These are phyloP conservation scores for Simplicillium sp. DNA, from an alignment of 2,329 filamentous ascomycete genomes.

Conservation along the genomic window DNA sequence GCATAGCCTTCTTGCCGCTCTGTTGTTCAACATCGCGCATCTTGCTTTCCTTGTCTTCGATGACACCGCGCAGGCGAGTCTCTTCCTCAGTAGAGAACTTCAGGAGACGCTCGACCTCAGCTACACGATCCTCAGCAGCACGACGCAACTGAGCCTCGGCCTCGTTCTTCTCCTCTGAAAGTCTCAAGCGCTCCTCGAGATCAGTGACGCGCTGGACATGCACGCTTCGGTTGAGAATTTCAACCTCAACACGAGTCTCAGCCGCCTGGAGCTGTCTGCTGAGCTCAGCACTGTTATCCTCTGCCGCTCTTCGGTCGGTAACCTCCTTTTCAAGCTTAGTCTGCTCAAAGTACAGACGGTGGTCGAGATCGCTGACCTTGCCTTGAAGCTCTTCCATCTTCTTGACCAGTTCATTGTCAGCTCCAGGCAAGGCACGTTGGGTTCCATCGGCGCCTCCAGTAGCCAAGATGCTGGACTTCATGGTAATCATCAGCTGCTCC, in stretches of 20 bases:
- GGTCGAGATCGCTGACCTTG: constrained; percentile 51
- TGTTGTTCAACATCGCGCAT: constrained; percentile 50
- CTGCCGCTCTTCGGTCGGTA: constrained; percentile 36
- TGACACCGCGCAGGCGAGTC: constrained; percentile 52
- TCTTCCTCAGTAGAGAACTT: constrained; percentile 65
- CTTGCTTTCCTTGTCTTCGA: constrained; percentile 61
- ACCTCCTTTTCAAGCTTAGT: constrained; percentile 39
- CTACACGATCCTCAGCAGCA: constrained; percentile 61
- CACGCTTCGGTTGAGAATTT: constrained; percentile 50
- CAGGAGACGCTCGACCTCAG: constrained; percentile 62
- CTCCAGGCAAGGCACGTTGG: constrained; percentile 50
- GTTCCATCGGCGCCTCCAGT: constrained; percentile 19
- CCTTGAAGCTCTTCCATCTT: constrained; percentile 49
- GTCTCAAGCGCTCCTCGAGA: constrained; percentile 57
- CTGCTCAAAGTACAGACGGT: constrained; percentile 40
- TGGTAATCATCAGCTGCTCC: constrained; percentile 27
- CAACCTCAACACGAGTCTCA: constrained; percentile 49
- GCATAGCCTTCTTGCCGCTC: constrained; percentile 46
- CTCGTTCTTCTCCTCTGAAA: constrained; percentile 55
- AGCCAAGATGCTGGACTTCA: constrained; percentile 5
- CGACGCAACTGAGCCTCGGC: constrained; percentile 54
- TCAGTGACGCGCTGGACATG: constrained; percentile 55
- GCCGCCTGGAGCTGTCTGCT: constrained; percentile 45
- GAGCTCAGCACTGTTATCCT: constrained; percentile 44
- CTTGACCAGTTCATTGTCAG: constrained; percentile 41